Conservation (phyloP, 768 basidiomycete species). For the Suillus paluster region DNA sequence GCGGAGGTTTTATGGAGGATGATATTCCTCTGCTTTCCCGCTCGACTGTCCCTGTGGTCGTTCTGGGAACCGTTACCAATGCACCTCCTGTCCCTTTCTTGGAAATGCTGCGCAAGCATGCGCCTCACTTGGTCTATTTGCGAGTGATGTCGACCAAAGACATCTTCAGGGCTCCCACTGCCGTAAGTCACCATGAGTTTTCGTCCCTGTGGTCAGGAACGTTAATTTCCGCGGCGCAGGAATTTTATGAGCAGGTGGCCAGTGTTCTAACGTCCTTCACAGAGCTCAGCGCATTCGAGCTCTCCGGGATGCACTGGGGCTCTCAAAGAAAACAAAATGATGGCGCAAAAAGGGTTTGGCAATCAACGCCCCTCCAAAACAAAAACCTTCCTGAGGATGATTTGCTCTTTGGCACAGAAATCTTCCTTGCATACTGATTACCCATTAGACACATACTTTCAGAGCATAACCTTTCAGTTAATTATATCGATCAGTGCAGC, state of each 20-base stretch:
- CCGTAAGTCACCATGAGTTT: conserved; percentile 43
- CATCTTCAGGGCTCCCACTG: conserved; percentile 52
- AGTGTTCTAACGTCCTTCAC: conserved; percentile 59
- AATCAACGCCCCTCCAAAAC: conserved; percentile 49
- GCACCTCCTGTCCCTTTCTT: conserved; percentile 62
- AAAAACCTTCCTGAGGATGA: conserved; percentile 35
- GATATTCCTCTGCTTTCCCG: conserved; percentile 55
- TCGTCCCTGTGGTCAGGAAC: conserved; percentile 23
- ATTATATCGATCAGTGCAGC: conserved; percentile 11
- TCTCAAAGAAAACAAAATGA: conserved; percentile 51
- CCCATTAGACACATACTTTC: not conserved
- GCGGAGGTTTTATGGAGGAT: conserved; percentile 61
- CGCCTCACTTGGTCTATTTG: conserved; percentile 67
- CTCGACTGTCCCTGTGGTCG: conserved; percentile 53
- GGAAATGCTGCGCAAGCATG: conserved; percentile 54
- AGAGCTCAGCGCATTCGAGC: conserved; percentile 69
- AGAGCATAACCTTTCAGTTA: conserved; percentile 11
- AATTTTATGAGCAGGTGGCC: conserved; percentile 66
- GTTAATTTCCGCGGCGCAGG: conserved; percentile 39
- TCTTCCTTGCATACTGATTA: conserved; percentile 35
- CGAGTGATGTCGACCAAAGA: conserved; percentile 63
- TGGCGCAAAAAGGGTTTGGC: conserved; percentile 54
- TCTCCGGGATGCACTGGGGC: conserved; percentile 78
- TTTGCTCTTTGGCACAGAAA: conserved; percentile 33
- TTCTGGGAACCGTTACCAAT: conserved; percentile 64